A percentile compares a stretch with the other conserved stretches of the same genome.
These are phyloP conservation scores for Venturia nashicola DNA, from an alignment of 2,329 filamentous ascomycete species.

Conservation along the genomic window DNA sequence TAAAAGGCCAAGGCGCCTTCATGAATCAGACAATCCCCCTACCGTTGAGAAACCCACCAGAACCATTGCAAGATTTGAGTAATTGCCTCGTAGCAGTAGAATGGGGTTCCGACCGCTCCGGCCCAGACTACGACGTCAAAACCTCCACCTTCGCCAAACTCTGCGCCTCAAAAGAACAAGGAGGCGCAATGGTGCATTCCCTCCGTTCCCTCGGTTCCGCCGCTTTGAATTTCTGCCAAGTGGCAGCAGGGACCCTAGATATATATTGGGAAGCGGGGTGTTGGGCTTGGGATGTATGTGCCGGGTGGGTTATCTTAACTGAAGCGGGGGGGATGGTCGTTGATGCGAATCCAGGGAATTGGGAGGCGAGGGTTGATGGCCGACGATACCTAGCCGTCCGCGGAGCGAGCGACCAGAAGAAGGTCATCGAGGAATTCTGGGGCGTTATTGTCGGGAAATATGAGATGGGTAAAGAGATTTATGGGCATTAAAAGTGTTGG, in stretches of 20 bases:
- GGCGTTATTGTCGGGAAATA: slow-evolving; percentile 30
- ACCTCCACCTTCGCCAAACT: slow-evolving; percentile 48
- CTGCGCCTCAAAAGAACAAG: slow-evolving; percentile 41
- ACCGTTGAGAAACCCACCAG: slow-evolving; percentile 36
- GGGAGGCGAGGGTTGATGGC: slow-evolving; percentile 46
- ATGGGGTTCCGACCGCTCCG: slow-evolving; percentile 58
- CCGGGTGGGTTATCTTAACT: slow-evolving; percentile 62
- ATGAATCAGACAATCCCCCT: slow-evolving; percentile 25
- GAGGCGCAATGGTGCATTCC: slow-evolving; percentile 66
- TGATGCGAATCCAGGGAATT: slow-evolving; percentile 60
- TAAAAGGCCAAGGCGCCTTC: slow-evolving; percentile 56
- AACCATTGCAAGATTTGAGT: slow-evolving; percentile 48
- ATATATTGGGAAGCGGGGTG: slow-evolving; percentile 74
- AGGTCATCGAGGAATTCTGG: slow-evolving; percentile 38
- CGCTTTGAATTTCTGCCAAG: slow-evolving; percentile 61
- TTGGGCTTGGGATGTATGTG: slow-evolving; percentile 78
- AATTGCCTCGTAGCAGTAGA: slow-evolving; percentile 57
- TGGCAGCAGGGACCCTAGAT: slow-evolving; percentile 60
- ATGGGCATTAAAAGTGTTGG: neutral
- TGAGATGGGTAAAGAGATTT: slow-evolving; percentile 23
- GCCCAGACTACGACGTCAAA: slow-evolving; percentile 60
- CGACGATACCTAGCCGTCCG: slow-evolving; percentile 42
- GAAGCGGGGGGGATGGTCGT: slow-evolving; percentile 66
- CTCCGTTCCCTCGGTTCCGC: slow-evolving; percentile 60
- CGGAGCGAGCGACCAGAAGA: slow-evolving; percentile 31